Base-by-base conservation (phyloP, 306 rosid species). In the Macrotyloma uniflorum region DNA sequence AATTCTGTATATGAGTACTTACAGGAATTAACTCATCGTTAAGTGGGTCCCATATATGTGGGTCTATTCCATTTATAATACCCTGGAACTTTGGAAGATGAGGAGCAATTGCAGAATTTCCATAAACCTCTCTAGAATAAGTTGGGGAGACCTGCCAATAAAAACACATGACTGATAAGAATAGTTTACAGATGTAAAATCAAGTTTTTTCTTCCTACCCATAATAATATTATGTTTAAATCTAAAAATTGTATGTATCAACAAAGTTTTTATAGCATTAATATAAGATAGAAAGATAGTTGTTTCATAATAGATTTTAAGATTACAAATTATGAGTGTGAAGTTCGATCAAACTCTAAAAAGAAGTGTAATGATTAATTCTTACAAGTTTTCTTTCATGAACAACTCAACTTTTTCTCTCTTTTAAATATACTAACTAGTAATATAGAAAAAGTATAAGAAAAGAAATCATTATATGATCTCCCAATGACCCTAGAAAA, bases 51-150 rank as follows among this genome's bases (percentile, higher is more conserved):
- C 96, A 93, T 64, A 93, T 86, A 73, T 91, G 91, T 47, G 87
- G 93, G 82, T 93, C 98, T 68, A 93, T 93, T 84, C 98, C 98
- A 78, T 91, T 93, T 72, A 93, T 42, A 76, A 93, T 89, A 63
- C 98, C 98, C 74, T 87, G 91, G 74, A 93, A 93, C 90, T 93
- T 93, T 74, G 83, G 83, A 63, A 86, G 86, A 82, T 93, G 76
- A 64, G 96, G 94, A 83, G 89, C 88, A 72, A 93, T n/a, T 61
- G 28, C 66, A 46, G 88, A 70, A 76, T 91, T 79, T 67, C 88
- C 83, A 11, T 88, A 84, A 72, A 93, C 81, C 86, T 93, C 96
- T 85, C 65, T 88, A 20, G 91, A 67, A 67, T 93, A 93, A 65
- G 89, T 84, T 54, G 45, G 85, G 58, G 98, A 93, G 59, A 90